Percentiles rank a stretch among this genome's conserved stretches.
Conservation (phyloP, 345 rosid species). For the Rhodamnia rubescens region DNA sequence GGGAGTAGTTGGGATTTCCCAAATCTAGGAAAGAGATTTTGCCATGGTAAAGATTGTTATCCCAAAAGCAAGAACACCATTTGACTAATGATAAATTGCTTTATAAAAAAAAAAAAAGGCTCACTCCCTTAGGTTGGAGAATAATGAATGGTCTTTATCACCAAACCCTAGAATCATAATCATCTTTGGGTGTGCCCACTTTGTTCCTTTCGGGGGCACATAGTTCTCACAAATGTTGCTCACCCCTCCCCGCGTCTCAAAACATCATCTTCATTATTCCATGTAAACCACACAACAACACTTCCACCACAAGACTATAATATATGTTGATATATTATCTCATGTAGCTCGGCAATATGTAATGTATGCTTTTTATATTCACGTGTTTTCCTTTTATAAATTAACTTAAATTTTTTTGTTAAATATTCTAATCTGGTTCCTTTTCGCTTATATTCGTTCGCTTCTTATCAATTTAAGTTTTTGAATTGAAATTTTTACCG, state of each 20-base stretch:
- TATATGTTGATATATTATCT: neutral
- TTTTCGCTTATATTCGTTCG: too few relatives aligned
- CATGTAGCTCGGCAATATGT: fast-evolving
- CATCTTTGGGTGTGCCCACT: neutral
- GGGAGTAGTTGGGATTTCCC: neutral
- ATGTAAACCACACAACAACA: neutral
- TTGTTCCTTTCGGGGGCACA: neutral
- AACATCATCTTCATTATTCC: neutral
- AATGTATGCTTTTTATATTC: neutral
- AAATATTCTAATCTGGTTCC: fast-evolving
- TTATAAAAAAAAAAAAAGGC: neutral
- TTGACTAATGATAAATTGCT: neutral
- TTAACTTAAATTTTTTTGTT: neutral
- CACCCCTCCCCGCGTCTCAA: neutral
- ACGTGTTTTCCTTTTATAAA: fast-evolving
- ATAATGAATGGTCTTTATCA: neutral
- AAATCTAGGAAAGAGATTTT: neutral
- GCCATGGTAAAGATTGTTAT: neutral
- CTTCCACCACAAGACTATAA: neutral
- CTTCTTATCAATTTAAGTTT: fast-evolving
- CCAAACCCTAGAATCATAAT: neutral
- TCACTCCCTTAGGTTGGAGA: neutral
- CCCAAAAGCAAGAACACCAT: neutral
- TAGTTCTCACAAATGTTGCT: neutral
- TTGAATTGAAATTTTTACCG: neutral